phyloP scores from a whole-genome alignment of 805 yeast species.

The Saturnispora mendoncae region DNA sequence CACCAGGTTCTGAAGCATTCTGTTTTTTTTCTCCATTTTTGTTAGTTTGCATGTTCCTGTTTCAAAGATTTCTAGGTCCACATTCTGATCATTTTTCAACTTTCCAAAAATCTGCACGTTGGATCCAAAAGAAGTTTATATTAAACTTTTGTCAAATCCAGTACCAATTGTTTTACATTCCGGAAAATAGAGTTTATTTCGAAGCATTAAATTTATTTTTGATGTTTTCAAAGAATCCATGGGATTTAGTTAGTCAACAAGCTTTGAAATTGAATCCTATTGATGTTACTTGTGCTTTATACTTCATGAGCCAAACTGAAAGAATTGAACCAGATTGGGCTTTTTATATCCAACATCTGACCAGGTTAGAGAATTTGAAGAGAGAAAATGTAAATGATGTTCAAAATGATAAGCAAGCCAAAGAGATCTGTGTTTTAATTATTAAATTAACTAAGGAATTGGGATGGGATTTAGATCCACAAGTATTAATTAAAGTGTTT shows the following conservation, averaged over 20 bases:
- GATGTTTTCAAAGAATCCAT: slow-evolving; percentile 19
- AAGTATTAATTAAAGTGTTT: slow-evolving; percentile 24
- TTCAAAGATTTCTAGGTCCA: slow-evolving; percentile 14
- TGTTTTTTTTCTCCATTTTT: slow-evolving; percentile 21
- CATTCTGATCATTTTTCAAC: slow-evolving; percentile 7
- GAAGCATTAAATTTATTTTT: slow-evolving; percentile 22
- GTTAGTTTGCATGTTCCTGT: slow-evolving; percentile 15
- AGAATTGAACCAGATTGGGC: slow-evolving; percentile 27
- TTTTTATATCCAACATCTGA: slow-evolving; percentile 19
- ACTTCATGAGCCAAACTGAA: slow-evolving; percentile 20
- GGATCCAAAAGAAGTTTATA: slow-evolving; percentile 15
- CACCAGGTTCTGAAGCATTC: slow-evolving; percentile 5
- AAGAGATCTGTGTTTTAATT: slow-evolving; percentile 16
- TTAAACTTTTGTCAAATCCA: slow-evolving; percentile 16
- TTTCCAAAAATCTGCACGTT: slow-evolving; percentile 9
- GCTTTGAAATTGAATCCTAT: slow-evolving; percentile 12
- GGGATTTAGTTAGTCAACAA: slow-evolving; percentile 19
- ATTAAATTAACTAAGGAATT: slow-evolving; percentile 20
- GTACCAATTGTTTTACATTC: slow-evolving; percentile 13
- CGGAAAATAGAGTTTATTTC: slow-evolving; percentile 10
- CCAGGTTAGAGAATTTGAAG: neutral
- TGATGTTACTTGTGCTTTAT: slow-evolving; percentile 21
- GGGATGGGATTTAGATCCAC: slow-evolving; percentile 26
- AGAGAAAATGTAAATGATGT: neutral
- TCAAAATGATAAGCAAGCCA: slow-evolving; percentile 11